Evolutionary conservation across 208 protist genomes (phyloP), one percentile per base, ranked within the genome.

Genomic region (Naegleria lovaniensis): DNA sequence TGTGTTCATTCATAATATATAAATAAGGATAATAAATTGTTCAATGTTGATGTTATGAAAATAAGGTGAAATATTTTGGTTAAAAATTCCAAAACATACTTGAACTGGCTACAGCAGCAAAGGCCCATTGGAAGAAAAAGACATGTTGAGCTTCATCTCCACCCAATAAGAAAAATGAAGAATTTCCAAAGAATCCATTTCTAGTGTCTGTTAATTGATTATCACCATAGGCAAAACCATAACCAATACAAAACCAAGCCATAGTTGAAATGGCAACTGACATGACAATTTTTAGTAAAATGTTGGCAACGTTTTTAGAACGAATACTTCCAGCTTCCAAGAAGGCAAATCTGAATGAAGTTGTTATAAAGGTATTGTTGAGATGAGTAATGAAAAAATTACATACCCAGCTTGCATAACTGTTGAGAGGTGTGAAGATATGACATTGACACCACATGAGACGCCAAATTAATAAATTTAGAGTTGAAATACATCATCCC

Each of bases 281-380:
- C 55, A 91, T 88, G 25, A 90, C 79, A 91, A 92, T 92, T 92
- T 92, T 92, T 2, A 92, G 91, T 59, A 92, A 59, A 36, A 92
- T 92, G 48, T 92, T 93, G 11, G 91, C 90, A 25, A 92, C 91
- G 87, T 92, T 92, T 91, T 91, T 92, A 33, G 52, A 51, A 29
- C 91, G 91, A 41, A 92, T 67, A 55, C 85, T 83, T 29, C 91
- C 91, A 52, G 91, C 91, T 39, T 92, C 91, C 41, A 92, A 83
- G 59, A 92, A 91, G 16, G 91, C 86, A n/a, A 92, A 92, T 29
- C 91, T 91, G 19, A 91, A 38, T 41, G 91, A 88, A 76, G 9
- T n/a, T 36, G 1, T 36, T 9, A 19, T 13, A 79, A 79, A 36
- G 36, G 7, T 79, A 58, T 58, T 22, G 16, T 58, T 58, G 11